phyloP scores from a whole-genome alignment of 306 rosid genomes.

The Vachellia pachyceras region DNA sequence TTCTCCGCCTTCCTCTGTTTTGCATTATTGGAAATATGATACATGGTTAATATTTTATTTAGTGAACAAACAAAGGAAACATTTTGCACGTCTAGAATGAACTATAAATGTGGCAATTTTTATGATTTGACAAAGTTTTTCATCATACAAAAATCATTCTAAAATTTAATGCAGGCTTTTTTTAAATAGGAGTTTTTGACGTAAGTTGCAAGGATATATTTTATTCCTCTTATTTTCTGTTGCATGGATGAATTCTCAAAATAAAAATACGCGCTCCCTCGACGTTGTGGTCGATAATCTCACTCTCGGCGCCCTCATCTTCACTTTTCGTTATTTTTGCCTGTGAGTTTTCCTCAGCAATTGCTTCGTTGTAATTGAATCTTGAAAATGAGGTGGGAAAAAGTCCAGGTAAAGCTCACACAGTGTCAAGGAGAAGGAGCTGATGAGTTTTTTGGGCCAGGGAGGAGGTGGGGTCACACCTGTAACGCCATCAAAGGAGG shows the following conservation, averaged over 20 bases:
- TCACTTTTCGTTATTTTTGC: slow-evolving; percentile 20
- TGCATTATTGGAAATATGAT: background rate
- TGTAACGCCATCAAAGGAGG: slow-evolving; percentile 97
- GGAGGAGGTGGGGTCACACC: slow-evolving; percentile 99
- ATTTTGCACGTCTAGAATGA: too few relatives aligned
- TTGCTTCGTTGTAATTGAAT: slow-evolving; percentile 40
- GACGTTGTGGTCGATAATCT: slow-evolving; percentile 25
- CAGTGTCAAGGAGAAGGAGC: slow-evolving; percentile 51
- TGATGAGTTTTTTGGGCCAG: slow-evolving; percentile 71
- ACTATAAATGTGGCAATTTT: too few relatives aligned
- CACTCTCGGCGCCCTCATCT: slow-evolving; percentile 30
- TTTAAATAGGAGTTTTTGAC: background rate
- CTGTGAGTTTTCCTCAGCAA: slow-evolving; percentile 39
- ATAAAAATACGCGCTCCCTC: background rate
- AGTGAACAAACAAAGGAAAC: too few relatives aligned
- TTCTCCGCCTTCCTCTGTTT: background rate
- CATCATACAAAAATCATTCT: too few relatives aligned
- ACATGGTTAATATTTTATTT: too few relatives aligned
- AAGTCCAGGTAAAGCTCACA: slow-evolving; percentile 49
- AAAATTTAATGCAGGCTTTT: background rate
- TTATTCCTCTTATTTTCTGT: background rate
- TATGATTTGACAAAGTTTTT: too few relatives aligned
- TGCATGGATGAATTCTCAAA: too few relatives aligned
- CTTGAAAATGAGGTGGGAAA: slow-evolving; percentile 93
- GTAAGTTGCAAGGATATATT: too few relatives aligned